Percentiles rank a stretch among this genome's conserved stretches.
These are phyloP conservation scores for Dipteronia sinensis DNA, from an alignment of 345 rosid genomes.

Conservation along the genomic window DNA sequence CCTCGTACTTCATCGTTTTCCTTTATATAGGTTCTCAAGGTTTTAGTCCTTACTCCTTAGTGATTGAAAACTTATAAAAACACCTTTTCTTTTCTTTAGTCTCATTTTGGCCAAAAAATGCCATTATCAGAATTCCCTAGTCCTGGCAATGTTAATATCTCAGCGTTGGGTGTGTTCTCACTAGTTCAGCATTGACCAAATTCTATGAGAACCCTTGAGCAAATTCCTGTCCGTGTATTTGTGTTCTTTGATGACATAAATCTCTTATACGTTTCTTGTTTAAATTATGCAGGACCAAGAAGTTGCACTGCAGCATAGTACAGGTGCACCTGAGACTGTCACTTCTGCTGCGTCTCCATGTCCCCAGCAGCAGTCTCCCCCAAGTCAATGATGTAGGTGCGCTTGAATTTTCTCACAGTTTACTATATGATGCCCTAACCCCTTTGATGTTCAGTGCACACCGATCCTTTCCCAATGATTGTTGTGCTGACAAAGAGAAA, in stretches of 20 bases:
- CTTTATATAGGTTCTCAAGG: neutral
- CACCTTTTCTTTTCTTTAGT: neutral
- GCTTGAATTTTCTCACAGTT: no score
- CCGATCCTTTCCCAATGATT: no score
- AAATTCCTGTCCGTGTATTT: neutral
- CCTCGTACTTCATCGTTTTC: neutral
- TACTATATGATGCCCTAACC: no score
- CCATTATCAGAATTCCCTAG: neutral
- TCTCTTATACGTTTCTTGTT: neutral
- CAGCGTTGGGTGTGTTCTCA: neutral
- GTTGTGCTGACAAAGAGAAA: no score
- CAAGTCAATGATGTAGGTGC: conserved; percentile 8
- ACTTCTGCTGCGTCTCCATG: conserved; percentile 24
- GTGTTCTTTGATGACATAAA: neutral
- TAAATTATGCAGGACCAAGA: conserved; percentile 30
- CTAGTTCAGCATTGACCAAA: no score
- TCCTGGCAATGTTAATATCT: neutral
- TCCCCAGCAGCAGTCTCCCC: conserved; percentile 14
- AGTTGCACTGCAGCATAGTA: neutral
- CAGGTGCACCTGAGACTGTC: conserved; percentile 10
- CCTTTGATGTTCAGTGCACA: no score
- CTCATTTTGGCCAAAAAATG: neutral
- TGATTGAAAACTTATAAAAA: neutral
- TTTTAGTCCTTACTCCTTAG: neutral
- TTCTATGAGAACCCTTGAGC: neutral